Base-by-base conservation (phyloP, 2,329 filamentous ascomycete genomes). In the Whalleya microplaca region DNA sequence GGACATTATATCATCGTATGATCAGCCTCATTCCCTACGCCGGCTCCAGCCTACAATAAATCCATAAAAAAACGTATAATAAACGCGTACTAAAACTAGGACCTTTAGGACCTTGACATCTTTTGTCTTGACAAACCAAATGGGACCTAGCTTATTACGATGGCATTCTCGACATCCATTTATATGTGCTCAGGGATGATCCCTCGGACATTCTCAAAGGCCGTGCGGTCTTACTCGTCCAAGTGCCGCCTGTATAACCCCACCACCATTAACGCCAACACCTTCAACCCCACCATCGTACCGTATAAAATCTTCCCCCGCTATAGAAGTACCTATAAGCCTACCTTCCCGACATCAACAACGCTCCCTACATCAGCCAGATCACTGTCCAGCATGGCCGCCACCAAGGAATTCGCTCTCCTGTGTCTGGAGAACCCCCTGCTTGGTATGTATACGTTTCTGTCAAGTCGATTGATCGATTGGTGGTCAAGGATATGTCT, bases 391-490 rank as follows among this genome's bases (percentile, higher is more conserved):
- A 80, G 71, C 64, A 96, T 96, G 91, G 83, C 90, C 72, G 76
- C 87, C 67, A 73, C 77, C 68, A 89, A 92, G 79, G 88, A 92
- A 77, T 98, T 89, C 80, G 83, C 91, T 76, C 89, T 99, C 71
- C 84, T 98, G 72, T 95, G 90, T 78, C 80, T 99, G 71, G 95
- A 97, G 88, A 99, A 99, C 79, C 95, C 95, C 76, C 88, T 99
- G 69, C 90, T 99, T 70, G 94, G 90, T 93, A 80, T 67, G 83
- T 77, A 44, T 61, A 54, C 66, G 70, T 45, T 46, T 27, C 46
- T 8, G 12, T 29, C 5, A 29, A 12, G 6, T 5, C 27, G 12
- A 29, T 29, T 29, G 27, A 12, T 45, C 45, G 42, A 50, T 41
- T 44, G 50, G 40, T 49, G 60, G 46, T 45, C n/a, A 45, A 48